Conservation (phyloP, 2,329 filamentous ascomycete species). For the Pyricularia grisea region DNA sequence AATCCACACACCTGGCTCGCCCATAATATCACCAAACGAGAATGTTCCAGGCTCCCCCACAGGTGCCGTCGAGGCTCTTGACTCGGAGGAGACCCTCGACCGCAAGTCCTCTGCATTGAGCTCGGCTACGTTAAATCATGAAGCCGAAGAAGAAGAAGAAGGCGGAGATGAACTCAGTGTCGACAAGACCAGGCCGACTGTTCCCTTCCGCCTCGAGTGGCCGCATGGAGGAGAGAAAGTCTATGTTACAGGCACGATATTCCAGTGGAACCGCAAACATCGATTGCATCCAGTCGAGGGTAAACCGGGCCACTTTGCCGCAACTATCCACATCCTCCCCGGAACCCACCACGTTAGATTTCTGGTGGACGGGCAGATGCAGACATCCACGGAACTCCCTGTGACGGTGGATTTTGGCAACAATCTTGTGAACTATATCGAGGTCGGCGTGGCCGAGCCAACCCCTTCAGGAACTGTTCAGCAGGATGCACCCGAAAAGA, state of each 20-base stretch:
- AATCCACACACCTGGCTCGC: constrained; percentile 79
- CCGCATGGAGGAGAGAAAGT: constrained; percentile 73
- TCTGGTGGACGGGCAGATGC: constrained; percentile 88
- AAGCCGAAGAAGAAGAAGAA: constrained; percentile 55
- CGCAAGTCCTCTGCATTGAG: constrained; percentile 50
- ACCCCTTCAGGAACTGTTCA: constrained; percentile 32
- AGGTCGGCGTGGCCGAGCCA: constrained; percentile 61
- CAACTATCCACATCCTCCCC: constrained; percentile 73
- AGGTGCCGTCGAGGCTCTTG: constrained; percentile 42
- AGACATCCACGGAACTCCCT: constrained; percentile 75
- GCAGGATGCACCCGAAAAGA: constrained; percentile 21
- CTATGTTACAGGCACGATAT: constrained; percentile 95
- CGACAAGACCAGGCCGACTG: constrained; percentile 65
- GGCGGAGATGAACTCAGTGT: constrained; percentile 74
- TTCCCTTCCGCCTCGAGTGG: constrained; percentile 85
- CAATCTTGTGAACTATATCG: constrained; percentile 96
- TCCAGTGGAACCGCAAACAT: constrained; percentile 94
- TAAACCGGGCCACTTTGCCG: constrained; percentile 57
- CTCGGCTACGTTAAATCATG: constrained; percentile 27
- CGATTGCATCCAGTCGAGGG: constrained; percentile 64
- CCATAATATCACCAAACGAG: constrained; percentile 69
- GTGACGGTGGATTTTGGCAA: constrained; percentile 98
- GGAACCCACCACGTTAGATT: constrained; percentile 97
- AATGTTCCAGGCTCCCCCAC: constrained; percentile 30
- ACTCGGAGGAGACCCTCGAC: constrained; percentile 35